phyloP scores from a whole-genome alignment of 2,329 filamentous ascomycete genomes.

The Exophiala dermatitidis region DNA sequence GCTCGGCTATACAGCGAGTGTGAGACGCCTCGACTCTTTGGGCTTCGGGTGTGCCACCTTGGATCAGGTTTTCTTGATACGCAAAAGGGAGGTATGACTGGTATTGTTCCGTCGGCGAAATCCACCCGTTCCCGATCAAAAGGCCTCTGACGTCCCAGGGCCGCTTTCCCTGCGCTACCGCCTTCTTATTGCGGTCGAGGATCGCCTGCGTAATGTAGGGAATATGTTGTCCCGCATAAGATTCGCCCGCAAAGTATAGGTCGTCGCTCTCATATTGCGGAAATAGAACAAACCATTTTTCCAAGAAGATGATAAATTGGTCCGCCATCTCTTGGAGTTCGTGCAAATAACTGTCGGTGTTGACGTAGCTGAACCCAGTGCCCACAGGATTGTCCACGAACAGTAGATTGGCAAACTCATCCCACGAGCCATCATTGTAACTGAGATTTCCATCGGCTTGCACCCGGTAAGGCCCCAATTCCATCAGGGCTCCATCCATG shows the following conservation, averaged over 20 bases:
- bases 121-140: constrained; percentile 96
- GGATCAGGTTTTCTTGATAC: constrained; percentile 66
- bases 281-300: constrained; percentile 85
- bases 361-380: constrained; percentile 91
- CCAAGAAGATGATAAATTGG: constrained; percentile 80
- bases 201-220: constrained; percentile 94
- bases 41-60: constrained; percentile 57
- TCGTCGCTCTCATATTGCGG: constrained; percentile 88
- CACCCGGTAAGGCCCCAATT: constrained; percentile 86
- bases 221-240: constrained; percentile 93
- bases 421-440: constrained; percentile 93
- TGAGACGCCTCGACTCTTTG: constrained; percentile 62
- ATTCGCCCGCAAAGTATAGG: constrained; percentile 91
- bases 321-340: constrained; percentile 83
- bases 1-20: constrained; percentile 56
- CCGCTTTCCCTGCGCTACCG: constrained; percentile 35
- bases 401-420: constrained; percentile 93
- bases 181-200: constrained; percentile 72
- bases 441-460: constrained; percentile 63
- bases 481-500: constrained; percentile 93
- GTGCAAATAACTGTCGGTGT: constrained; percentile 76
- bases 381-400: constrained; percentile 97
- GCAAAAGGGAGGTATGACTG: constrained; percentile 75
- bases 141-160: constrained; percentile 77
- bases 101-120: constrained; percentile 84